Conservation (phyloP, 805 yeast species). For the Wickerhamiella spandovensis region DNA sequence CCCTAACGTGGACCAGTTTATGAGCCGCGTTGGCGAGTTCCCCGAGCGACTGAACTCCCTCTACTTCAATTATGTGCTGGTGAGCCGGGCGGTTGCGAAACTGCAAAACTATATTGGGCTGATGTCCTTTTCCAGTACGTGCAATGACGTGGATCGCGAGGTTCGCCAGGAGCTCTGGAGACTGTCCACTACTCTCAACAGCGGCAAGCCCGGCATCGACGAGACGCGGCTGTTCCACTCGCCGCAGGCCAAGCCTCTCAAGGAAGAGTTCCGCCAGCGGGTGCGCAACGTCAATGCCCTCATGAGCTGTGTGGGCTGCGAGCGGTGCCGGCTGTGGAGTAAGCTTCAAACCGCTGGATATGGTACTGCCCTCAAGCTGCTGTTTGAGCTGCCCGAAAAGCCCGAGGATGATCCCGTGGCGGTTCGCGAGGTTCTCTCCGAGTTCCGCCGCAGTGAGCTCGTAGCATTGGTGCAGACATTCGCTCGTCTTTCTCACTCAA, state of each 20-base stretch:
- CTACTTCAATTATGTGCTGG: constrained; percentile 83
- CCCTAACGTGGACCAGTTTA: constrained; percentile 69
- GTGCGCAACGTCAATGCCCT: constrained; percentile 82
- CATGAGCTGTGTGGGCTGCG: constrained; percentile 99
- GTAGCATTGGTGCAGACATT: constrained; percentile 87
- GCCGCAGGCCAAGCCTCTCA: constrained; percentile 36
- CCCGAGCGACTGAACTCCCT: constrained; percentile 83
- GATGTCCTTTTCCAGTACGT: constrained; percentile 34
- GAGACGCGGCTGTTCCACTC: constrained; percentile 35
- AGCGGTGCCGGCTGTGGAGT: constrained; percentile 96
- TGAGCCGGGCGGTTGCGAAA: constrained; percentile 69
- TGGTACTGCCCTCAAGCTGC: constrained; percentile 85
- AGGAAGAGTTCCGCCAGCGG: constrained; percentile 73
- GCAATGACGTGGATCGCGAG: constrained; percentile 30
- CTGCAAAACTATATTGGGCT: constrained; percentile 39
- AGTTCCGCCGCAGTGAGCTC: constrained; percentile 64
- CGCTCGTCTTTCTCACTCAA: constrained; percentile 78
- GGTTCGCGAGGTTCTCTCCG: constrained; percentile 38
- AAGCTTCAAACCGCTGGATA: constrained; percentile 94
- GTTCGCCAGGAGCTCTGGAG: constrained; percentile 33
- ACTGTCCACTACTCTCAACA: constrained; percentile 25
- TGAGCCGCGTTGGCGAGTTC: constrained; percentile 78
- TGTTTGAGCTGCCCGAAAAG: constrained; percentile 60
- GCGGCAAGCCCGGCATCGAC: constrained; percentile 30
- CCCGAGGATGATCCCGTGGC: constrained; percentile 31